Percentiles rank a stretch among this genome's conserved stretches.
Evolutionary conservation across 1,284 basidiomycete species (phyloP).

Genomic region (Cronartium quercuum): DNA sequence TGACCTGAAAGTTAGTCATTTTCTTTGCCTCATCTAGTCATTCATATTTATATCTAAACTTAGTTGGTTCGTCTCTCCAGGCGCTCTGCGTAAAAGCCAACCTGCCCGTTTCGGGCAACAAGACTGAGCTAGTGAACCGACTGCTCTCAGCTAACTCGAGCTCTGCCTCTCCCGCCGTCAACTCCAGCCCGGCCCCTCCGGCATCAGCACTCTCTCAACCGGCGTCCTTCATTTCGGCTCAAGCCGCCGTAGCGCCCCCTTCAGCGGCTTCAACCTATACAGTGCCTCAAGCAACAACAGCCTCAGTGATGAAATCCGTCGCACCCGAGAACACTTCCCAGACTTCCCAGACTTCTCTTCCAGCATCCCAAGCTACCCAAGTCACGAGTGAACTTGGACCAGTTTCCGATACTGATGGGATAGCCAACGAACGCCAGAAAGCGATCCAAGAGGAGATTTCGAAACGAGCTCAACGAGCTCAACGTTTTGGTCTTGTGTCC

Average conservation of each 20-base stretch:
- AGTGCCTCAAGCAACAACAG: neutral
- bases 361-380: neutral
- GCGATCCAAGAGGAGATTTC: constrained; percentile 8
- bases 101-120: constrained; percentile 23
- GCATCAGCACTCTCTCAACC: constrained; percentile 3
- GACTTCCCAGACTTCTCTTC: neutral
- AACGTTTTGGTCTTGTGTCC: constrained; percentile 19
- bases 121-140: constrained; percentile 28
- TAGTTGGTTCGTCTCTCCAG: neutral
- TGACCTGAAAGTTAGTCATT: constrained; percentile 24
- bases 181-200: neutral
- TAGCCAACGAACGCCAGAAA: neutral
- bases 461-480: constrained; percentile 23
- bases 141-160: constrained; percentile 1
- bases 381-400: neutral
- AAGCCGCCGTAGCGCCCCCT: neutral
- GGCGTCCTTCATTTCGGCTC: neutral
- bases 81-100: constrained; percentile 22
- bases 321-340: neutral
- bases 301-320: neutral
- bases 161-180: neutral
- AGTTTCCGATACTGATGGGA: neutral
- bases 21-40: neutral
- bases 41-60: neutral
- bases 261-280: neutral